Evolutionary conservation across 78 protist species (phyloP).

Genomic region (Diacronema lutheri): DNA sequence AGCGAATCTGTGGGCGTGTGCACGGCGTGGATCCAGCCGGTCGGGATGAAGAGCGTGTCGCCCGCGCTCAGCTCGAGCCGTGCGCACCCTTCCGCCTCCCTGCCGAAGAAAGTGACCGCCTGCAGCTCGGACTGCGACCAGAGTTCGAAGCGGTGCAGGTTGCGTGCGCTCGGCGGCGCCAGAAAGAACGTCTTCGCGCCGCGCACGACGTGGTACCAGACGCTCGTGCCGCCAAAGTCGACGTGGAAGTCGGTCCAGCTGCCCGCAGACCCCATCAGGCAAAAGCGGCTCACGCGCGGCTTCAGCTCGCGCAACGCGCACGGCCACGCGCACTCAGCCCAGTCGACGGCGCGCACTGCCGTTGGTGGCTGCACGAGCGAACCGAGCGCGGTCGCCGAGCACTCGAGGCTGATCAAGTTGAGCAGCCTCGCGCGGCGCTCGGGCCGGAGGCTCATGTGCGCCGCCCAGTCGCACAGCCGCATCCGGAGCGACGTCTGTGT

Average conservation of each 20-base stretch:
- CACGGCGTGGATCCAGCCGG: conserved; percentile 48
- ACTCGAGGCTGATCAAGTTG: conserved; percentile 35
- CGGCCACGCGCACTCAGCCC: too few relatives aligned
- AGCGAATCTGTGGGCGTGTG: conserved; percentile 43
- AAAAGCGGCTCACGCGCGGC: conserved; percentile 21
- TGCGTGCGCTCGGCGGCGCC: neutral
- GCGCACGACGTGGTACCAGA: conserved; percentile 51
- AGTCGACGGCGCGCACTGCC: too few relatives aligned
- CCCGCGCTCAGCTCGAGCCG: conserved; percentile 4
- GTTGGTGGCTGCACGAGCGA: neutral
- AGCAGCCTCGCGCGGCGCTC: neutral
- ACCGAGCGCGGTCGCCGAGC: conserved; percentile 1
- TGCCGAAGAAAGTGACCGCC: neutral
- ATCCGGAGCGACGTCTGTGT: too few relatives aligned
- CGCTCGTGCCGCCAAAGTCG: conserved; percentile 51
- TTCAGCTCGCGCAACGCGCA: too few relatives aligned
- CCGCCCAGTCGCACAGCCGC: too few relatives aligned
- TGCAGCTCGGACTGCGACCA: conserved; percentile 5
- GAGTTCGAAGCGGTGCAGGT: neutral
- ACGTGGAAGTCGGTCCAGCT: conserved; percentile 51
- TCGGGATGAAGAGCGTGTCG: conserved; percentile 32
- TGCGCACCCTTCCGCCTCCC: too few relatives aligned
- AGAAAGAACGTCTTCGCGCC: conserved; percentile 31
- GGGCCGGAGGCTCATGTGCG: too few relatives aligned
- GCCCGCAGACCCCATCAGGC: conserved; percentile 38